Conservation (phyloP, 1,139 yeast species). For the Geotrichum restrictum region DNA sequence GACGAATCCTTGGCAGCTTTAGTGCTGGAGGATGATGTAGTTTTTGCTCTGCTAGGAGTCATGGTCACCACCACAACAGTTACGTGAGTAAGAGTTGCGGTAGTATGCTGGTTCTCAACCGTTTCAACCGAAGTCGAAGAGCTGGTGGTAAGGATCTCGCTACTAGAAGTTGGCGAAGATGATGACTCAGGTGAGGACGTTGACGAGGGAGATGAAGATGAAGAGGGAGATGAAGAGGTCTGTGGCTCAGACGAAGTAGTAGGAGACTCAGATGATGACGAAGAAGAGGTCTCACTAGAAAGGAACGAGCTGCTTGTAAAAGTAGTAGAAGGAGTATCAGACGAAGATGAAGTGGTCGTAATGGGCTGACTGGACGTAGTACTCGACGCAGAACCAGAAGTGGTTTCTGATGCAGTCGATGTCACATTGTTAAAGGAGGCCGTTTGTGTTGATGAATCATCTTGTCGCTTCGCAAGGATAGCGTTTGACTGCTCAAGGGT, state of each 20-base stretch:
- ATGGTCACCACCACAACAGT: conserved; percentile 16
- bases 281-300: too few species aligned
- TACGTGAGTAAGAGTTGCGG: conserved; percentile 16
- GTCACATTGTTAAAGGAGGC: conserved; percentile 3
- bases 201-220: neutral
- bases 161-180: neutral
- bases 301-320: neutral
- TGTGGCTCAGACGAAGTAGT: neutral
- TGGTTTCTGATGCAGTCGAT: neutral
- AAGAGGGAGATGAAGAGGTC: neutral
- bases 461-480: conserved; percentile 1
- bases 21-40: neutral
- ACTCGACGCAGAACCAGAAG: neutral
- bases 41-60: conserved; percentile 1
- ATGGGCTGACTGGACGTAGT: neutral
- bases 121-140: conserved; percentile 8
- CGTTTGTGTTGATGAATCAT: neutral
- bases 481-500: neutral
- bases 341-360: neutral
- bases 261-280: neutral
- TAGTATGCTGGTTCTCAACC: conserved; percentile 14
- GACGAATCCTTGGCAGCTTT: neutral
- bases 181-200: neutral
- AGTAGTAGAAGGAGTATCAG: neutral
- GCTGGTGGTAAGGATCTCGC: neutral